These are phyloP conservation scores for Acrocalymma vagum DNA, from an alignment of 2,329 filamentous ascomycete species.

Conservation along the genomic window DNA sequence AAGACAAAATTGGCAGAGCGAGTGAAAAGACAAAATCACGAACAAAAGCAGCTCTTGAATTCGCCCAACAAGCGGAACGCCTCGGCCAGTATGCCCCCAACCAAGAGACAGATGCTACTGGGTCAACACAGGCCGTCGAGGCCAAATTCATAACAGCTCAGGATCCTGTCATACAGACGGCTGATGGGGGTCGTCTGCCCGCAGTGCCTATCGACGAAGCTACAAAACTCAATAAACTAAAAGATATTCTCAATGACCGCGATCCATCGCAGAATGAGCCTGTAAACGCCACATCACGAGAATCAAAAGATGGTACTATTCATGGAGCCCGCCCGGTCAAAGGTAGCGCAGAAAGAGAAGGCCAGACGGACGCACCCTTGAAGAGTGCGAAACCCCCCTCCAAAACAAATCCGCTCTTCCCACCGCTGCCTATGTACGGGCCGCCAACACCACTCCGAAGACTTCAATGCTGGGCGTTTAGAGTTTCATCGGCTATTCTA, in stretches of 20 bases:
- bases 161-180: slow-evolving; percentile 75
- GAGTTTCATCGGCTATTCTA: slow-evolving; percentile 74
- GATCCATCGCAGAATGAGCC: slow-evolving; percentile 40
- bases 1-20: slow-evolving; percentile 26
- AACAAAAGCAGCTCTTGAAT: slow-evolving; percentile 60
- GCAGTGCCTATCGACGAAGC: slow-evolving; percentile 76
- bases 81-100: slow-evolving; percentile 51
- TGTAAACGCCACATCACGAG: slow-evolving; percentile 37
- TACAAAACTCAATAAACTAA: slow-evolving; percentile 71
- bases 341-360: slow-evolving; percentile 37
- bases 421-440: slow-evolving; percentile 82
- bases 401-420: slow-evolving; percentile 82
- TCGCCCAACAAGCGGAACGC: slow-evolving; percentile 65
- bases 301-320: slow-evolving; percentile 53
- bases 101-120: slow-evolving; percentile 52
- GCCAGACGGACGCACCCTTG: slow-evolving; percentile 56
- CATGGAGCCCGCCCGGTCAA: slow-evolving; percentile 44
- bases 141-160: slow-evolving; percentile 71
- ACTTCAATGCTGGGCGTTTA: slow-evolving; percentile 72
- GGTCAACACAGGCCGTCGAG: slow-evolving; percentile 65
- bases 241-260: slow-evolving; percentile 58
- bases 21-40: slow-evolving; percentile 35
- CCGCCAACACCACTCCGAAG: slow-evolving; percentile 73
- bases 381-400: slow-evolving; percentile 64
- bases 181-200: slow-evolving; percentile 72